Evolutionary conservation across 2,329 filamentous ascomycete genomes (phyloP).

Genomic region (Nemania diffusa): DNA sequence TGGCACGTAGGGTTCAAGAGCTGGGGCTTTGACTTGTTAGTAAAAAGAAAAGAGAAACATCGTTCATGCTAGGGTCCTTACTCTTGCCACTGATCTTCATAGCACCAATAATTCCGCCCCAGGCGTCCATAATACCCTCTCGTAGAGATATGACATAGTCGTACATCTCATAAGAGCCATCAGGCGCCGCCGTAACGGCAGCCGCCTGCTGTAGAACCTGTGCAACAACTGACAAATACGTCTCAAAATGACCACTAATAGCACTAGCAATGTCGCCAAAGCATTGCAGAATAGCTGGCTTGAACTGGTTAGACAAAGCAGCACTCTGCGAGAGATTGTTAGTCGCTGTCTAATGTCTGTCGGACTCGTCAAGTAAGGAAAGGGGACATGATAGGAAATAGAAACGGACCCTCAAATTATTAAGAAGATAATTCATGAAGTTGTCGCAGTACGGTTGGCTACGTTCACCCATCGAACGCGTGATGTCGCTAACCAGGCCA

Average conservation of each 20-base stretch:
- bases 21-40: conserved; percentile 64
- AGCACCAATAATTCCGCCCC: conserved; percentile 95
- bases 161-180: conserved; percentile 92
- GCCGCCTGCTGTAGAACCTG: conserved; percentile 95
- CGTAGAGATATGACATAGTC: conserved; percentile 95
- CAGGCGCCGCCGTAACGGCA: conserved; percentile 78
- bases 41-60: background rate
- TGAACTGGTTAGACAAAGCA: conserved; percentile 93
- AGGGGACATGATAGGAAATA: background rate
- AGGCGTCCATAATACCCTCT: conserved; percentile 99
- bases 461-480: conserved; percentile 87
- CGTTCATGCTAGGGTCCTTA: conserved; percentile 53
- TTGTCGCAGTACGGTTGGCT: conserved; percentile 95
- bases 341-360: conserved; percentile 41
- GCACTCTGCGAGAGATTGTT: conserved; percentile 71
- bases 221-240: conserved; percentile 90
- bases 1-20: conserved; percentile 80
- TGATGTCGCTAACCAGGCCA: conserved; percentile 95
- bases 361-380: background rate
- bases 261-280: conserved; percentile 98
- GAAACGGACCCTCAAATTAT: conserved; percentile 80
- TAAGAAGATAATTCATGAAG: conserved; percentile 98
- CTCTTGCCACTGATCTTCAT: conserved; percentile 86
- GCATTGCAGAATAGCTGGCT: conserved; percentile 96
- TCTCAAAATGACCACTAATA: conserved; percentile 91